Percentiles rank a stretch among this genome's conserved stretches.
These are phyloP conservation scores for Dactylonectria macrodidyma DNA, from an alignment of 2,329 filamentous ascomycete genomes.

Conservation along the genomic window DNA sequence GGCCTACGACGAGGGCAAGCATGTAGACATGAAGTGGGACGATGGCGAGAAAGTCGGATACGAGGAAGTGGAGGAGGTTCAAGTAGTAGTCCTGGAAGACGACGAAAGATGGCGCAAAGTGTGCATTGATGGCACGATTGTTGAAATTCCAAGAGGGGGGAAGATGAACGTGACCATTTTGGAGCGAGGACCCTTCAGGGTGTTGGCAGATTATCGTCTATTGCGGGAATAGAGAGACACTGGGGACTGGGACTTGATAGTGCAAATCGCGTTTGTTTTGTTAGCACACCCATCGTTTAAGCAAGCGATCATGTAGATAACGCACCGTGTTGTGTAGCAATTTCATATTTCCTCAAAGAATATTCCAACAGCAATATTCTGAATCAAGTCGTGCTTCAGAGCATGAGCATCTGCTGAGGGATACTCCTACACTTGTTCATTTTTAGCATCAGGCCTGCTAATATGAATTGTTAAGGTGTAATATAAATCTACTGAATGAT, in stretches of 20 bases:
- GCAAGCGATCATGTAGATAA: too few species aligned
- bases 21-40: slow-evolving; percentile 66
- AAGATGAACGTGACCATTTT: slow-evolving; percentile 77
- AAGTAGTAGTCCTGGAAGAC: slow-evolving; percentile 76
- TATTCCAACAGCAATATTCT: too few species aligned
- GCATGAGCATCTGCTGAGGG: too few species aligned
- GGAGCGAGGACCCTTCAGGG: slow-evolving; percentile 55
- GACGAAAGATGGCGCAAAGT: slow-evolving; percentile 86
- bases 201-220: slow-evolving; percentile 59
- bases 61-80: slow-evolving; percentile 76
- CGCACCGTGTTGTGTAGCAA: too few species aligned
- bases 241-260: not conserved
- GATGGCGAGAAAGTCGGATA: slow-evolving; percentile 79
- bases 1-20: slow-evolving; percentile 71
- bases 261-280: not conserved
- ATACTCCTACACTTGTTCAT: too few species aligned
- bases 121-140: slow-evolving; percentile 93
- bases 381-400: too few species aligned
- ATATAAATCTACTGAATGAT: too few species aligned
- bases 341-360: too few species aligned
- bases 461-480: too few species aligned
- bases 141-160: slow-evolving; percentile 79
- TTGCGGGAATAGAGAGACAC: not conserved
- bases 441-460: too few species aligned
- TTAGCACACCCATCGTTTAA: not conserved